Conservation (phyloP, 2,329 filamentous ascomycete genomes). For the Epichloe sp. region DNA sequence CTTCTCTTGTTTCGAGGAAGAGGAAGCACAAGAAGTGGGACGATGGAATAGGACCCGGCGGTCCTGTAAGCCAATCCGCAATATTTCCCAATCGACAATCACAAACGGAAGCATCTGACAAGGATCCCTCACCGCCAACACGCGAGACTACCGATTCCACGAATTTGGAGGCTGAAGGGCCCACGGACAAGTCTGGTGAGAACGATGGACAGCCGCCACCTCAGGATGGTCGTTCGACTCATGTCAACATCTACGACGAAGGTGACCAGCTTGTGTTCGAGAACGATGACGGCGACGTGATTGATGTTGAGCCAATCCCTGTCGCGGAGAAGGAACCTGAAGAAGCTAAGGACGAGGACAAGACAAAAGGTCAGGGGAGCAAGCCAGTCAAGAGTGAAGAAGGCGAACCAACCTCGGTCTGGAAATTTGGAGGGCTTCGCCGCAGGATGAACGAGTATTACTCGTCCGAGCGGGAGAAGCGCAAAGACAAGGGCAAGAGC, state of each 20-base stretch:
- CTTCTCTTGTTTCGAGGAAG: constrained; percentile 46
- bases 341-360: not conserved
- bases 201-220: constrained; percentile 11
- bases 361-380: not conserved
- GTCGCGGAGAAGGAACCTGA: not conserved
- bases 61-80: constrained; percentile 79
- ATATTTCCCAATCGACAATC: constrained; percentile 54
- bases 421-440: constrained; percentile 30
- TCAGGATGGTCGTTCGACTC: constrained; percentile 8
- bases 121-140: constrained; percentile 15
- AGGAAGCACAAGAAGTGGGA: constrained; percentile 57
- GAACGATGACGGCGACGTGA: constrained; percentile 74
- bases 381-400: constrained; percentile 1
- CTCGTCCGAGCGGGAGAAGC: constrained; percentile 47
- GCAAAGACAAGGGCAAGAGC: constrained; percentile 47
- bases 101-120: constrained; percentile 14
- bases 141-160: constrained; percentile 22
- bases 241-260: constrained; percentile 65
- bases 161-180: constrained; percentile 19
- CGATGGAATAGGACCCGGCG: constrained; percentile 63
- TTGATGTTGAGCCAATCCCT: constrained; percentile 42
- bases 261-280: constrained; percentile 70
- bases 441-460: constrained; percentile 38
- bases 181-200: constrained; percentile 17
- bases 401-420: constrained; percentile 8